These are phyloP conservation scores for Candida vaughaniae DNA, from an alignment of 805 yeast genomes.

Conservation along the genomic window DNA sequence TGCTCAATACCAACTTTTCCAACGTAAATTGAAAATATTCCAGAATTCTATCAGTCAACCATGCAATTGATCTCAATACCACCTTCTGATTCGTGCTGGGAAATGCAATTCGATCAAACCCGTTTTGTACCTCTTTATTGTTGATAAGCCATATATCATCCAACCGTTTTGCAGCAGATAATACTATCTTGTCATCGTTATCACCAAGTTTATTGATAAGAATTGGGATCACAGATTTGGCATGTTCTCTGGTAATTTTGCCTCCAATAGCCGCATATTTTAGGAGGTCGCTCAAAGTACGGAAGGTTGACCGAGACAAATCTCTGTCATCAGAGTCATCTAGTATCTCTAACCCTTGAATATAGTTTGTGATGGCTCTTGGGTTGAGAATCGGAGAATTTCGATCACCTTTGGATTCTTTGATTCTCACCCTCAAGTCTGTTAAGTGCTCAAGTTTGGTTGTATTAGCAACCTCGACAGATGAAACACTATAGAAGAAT, in stretches of 20 bases:
- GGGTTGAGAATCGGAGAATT: not conserved
- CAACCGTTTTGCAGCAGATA: conserved; percentile 6
- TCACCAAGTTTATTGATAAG: conserved; percentile 7
- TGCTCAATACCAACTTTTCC: conserved; percentile 3
- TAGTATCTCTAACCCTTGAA: conserved; percentile 4
- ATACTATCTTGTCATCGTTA: conserved; percentile 1
- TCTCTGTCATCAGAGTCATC: conserved; percentile 2
- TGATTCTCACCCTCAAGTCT: conserved; percentile 3
- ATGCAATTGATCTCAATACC: conserved; percentile 2
- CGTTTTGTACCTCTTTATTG: conserved; percentile 3
- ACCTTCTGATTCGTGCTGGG: conserved; percentile 5
- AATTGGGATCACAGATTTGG: conserved; percentile 4
- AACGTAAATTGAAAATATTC: conserved; percentile 4
- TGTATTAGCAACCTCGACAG: not conserved
- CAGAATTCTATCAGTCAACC: conserved; percentile 4
- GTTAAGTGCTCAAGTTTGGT: conserved; percentile 1
- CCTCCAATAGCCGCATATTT: conserved; percentile 7
- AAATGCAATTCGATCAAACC: conserved; percentile 3
- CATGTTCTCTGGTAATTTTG: conserved; percentile 5
- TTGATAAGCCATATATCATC: conserved; percentile 7
- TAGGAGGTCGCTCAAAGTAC: conserved; percentile 6
- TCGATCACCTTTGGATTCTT: conserved; percentile 2
- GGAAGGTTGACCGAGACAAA: conserved; percentile 1
- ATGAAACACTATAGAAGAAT: conserved; percentile 4
- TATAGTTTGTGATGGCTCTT: conserved; percentile 5